Evolutionary conservation across 345 rosid genomes (phyloP), one percentile per base, ranked within the genome.

Genomic region (Eutrema heterophyllum): DNA sequence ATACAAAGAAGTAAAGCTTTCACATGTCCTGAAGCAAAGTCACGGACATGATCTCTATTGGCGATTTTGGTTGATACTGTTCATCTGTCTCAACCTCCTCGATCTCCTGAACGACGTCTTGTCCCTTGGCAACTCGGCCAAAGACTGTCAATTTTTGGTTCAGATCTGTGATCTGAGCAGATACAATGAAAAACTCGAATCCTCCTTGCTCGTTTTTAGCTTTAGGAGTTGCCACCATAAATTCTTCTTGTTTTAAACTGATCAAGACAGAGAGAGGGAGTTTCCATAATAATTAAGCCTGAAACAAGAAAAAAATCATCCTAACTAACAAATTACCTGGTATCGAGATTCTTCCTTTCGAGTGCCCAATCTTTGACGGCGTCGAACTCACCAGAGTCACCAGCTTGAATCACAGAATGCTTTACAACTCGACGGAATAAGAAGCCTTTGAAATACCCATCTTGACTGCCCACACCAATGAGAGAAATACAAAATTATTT

Each of bases 21-120:
- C 30, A 78, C 58, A 78, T 72, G 54, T 78, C 59, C 53, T 78
- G 88, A 70, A 87, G 88, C 76, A 91, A 79, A 64, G 84, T 84
- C 65, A 86, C 92, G 5, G 72, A 59, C 77, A 46, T 69, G 79
- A 94, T 94, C 79, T 74, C 85, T 13, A 89, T 68, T 8, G 86
- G 76, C 45, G 94, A 87, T 77, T 88, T 91, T 63, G 97, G 96
- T 73, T 79, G 90, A 64, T 84, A 88, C 26, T 79, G 85, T 73
- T 88, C 97, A 76, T 91, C 96, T 14, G 93, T 94, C 78, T 91
- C 91, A 65, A 88, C 91, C 79, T 93, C 95, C 60, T 93, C 91
- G 13, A 91, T 91, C 84, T 89, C 97, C 91, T 89, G 85, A 74
- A 87, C 87, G 32, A 87, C 79, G 24, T 80, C 86, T 70, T 86